A percentile compares a stretch with the other conserved stretches of the same genome.
phyloP scores from a whole-genome alignment of 441 rosid genomes.

The Bocquillonia castaneifolia region DNA sequence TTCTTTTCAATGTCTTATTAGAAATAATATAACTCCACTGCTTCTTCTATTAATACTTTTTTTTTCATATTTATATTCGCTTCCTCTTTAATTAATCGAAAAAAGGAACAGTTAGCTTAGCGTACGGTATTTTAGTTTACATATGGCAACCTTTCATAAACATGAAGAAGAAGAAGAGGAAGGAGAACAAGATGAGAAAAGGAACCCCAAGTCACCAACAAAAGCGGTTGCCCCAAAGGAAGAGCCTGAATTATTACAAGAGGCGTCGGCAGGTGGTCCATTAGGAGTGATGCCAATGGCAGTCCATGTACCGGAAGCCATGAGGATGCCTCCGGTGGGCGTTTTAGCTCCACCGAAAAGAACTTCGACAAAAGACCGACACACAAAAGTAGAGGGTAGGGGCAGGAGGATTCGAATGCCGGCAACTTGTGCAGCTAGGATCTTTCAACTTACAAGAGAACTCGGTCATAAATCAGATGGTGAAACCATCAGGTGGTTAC shows the following conservation, averaged over 20 bases:
- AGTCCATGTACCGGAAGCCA: slow-evolving; percentile 33
- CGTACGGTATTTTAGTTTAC: too few species aligned
- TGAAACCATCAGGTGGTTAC: slow-evolving; percentile 64
- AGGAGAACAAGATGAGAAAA: slow-evolving; percentile 19
- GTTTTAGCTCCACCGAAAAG: slow-evolving; percentile 38
- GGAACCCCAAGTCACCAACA: background rate
- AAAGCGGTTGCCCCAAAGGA: slow-evolving; percentile 33
- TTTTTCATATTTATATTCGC: background rate
- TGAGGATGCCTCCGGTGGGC: slow-evolving; percentile 23
- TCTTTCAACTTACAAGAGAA: slow-evolving; percentile 69
- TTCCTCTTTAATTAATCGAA: too few species aligned
- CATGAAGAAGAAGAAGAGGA: slow-evolving; percentile 34
- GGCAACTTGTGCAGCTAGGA: slow-evolving; percentile 59
- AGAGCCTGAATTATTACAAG: slow-evolving; percentile 35
- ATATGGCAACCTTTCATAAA: slow-evolving; percentile 45
- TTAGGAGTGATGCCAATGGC: slow-evolving; percentile 30
- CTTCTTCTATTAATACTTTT: background rate
- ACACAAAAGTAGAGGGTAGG: slow-evolving; percentile 75
- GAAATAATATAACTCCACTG: too few species aligned
- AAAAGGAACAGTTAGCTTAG: too few species aligned
- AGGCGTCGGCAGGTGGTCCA: slow-evolving; percentile 10
- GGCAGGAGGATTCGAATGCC: slow-evolving; percentile 74
- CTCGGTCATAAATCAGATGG: slow-evolving; percentile 69
- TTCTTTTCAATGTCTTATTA: background rate
- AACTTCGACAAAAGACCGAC: slow-evolving; percentile 60